Base-by-base conservation (phyloP, 2,329 filamentous ascomycete genomes). In the Fragosphaeria purpurea region DNA sequence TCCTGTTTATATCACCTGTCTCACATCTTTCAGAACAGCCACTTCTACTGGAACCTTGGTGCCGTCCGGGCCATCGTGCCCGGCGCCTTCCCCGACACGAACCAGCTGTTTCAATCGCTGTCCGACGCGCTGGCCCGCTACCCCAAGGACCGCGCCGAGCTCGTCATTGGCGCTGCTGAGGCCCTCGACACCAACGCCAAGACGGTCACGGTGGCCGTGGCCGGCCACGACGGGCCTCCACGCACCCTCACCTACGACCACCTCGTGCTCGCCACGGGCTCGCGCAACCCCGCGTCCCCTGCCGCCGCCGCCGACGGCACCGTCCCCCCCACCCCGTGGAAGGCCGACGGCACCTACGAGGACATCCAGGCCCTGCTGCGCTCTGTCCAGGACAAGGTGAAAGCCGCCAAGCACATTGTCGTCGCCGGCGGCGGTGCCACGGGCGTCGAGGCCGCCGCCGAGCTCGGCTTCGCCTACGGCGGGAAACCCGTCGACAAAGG, bases 21-120 rank as follows among this genome's bases (percentile, higher is more conserved):
- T 22, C 22, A 46, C 47, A 6, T 38, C 2, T 9, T 12, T 35
- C 64, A 79, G 73, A 79, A 72, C 57, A 72, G 67, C 54, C 75
- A 80, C 57, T 75, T 80, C 56, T 80, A 72, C 66, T 79, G 76
- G 76, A 79, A 79, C 62, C 50, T 79, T 5, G 76, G 75, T 32
- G 70, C 77, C 1, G 71, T 78, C 42, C 74, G 77, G 44, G 75
- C 73, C 62, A 70, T 80, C 54, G 63, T 80, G 44, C 75, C 76
- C 3, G 72, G 68, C 39, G 55, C 67, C 46, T 56, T 79, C 59
- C 22, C 22, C 22, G 67, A 67, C 39, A 73, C 77, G 53, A 70
- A 75, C 9, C 65, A 77, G 56, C 63, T 78, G 56, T 69, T 74
- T 60, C 66, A 66, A 47, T 69, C 76, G 37, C 73, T 81, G 49